Percentiles rank a stretch among this genome's conserved stretches.
These are phyloP conservation scores for Cardamine chenopodiifolia DNA, from an alignment of 345 rosid genomes.

Conservation along the genomic window DNA sequence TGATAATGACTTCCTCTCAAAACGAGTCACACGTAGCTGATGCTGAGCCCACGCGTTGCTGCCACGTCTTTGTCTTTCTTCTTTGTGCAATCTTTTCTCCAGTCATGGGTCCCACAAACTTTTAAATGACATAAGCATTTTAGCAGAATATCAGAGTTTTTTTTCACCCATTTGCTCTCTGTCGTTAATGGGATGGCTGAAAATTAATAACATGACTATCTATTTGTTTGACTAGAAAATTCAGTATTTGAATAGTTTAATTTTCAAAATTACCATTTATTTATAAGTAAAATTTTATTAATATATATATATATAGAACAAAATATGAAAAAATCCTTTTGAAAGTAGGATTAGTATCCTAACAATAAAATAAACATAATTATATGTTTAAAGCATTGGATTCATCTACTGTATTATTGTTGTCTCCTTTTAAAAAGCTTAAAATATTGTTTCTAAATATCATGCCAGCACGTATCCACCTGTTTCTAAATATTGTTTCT, in stretches of 20 bases:
- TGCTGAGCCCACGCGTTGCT: neutral
- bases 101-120: neutral
- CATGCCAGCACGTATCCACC: no score
- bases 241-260: no score
- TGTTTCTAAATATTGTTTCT: no score
- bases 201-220: neutral
- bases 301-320: no score
- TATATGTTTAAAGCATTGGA: neutral
- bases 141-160: neutral
- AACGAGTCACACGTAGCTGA: neutral
- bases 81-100: neutral
- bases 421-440: no score
- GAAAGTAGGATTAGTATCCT: no score
- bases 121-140: no score
- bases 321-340: no score
- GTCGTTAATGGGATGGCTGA: neutral
- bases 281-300: no score
- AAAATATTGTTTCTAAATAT: no score
- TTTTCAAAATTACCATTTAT: neutral
- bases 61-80: neutral
- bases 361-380: neutral
- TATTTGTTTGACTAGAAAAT: neutral
- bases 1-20: neutral
- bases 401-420: no score
- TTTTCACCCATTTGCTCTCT: neutral